Percentiles rank a stretch among this genome's conserved stretches.
phyloP scores from a whole-genome alignment of 306 rosid species.

The Hippophae gyantsensis region DNA sequence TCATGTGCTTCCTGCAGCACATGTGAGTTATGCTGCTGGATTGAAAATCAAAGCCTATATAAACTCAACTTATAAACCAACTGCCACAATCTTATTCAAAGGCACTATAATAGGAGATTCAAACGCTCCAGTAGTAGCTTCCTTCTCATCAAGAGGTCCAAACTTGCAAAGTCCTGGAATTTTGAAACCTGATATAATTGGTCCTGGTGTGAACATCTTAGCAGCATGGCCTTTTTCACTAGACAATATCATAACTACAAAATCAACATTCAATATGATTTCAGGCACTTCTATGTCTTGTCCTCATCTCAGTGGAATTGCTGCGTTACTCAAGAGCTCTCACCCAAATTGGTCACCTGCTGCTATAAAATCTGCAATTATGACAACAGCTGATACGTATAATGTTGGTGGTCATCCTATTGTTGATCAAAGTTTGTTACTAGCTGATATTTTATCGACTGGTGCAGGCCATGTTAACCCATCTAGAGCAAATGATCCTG shows the following conservation, averaged over 20 bases:
- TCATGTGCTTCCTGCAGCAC: slow-evolving; percentile 32
- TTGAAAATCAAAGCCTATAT: slow-evolving; percentile 27
- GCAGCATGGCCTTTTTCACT: slow-evolving; percentile 40
- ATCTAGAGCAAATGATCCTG: slow-evolving; percentile 33
- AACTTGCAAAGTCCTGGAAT: slow-evolving; percentile 34
- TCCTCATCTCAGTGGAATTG: slow-evolving; percentile 51
- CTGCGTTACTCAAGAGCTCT: slow-evolving; percentile 39
- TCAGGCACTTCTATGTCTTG: slow-evolving; percentile 55
- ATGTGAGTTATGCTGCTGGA: slow-evolving; percentile 29
- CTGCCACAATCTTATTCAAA: slow-evolving; percentile 32
- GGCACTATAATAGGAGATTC: slow-evolving; percentile 41
- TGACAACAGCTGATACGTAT: slow-evolving; percentile 6
- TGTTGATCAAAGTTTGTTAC: not conserved
- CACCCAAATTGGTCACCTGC: slow-evolving; percentile 62
- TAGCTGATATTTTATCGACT: slow-evolving; percentile 28
- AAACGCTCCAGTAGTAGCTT: slow-evolving; percentile 27
- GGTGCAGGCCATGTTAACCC: slow-evolving; percentile 57
- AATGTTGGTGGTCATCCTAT: not conserved
- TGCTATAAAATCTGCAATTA: slow-evolving; percentile 38
- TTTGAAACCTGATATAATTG: slow-evolving; percentile 49
- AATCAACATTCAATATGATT: slow-evolving; percentile 16
- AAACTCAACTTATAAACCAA: slow-evolving; percentile 28
- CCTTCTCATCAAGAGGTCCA: slow-evolving; percentile 60
- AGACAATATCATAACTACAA: slow-evolving; percentile 17
- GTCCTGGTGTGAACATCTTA: slow-evolving; percentile 45